A percentile compares a stretch with the other conserved stretches of the same genome.
phyloP scores from a whole-genome alignment of 164 flowering plant species.

The Liriodendron chinense region DNA sequence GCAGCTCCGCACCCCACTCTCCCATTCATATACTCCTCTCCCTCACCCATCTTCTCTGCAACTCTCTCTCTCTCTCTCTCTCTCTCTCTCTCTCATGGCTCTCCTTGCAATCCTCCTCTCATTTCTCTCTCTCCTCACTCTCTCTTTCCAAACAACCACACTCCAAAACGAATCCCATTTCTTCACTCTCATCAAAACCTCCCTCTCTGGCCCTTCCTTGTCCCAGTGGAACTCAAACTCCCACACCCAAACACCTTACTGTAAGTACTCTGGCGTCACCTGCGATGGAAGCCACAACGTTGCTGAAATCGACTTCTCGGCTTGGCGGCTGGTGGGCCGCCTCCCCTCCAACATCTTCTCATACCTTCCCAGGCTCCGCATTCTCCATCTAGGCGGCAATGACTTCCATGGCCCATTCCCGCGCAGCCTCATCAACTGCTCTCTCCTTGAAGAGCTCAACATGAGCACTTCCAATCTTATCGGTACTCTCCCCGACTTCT shows the following conservation, averaged over 20 bases:
- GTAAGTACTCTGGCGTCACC: conserved; percentile 60
- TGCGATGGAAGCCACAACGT: conserved; percentile 59
- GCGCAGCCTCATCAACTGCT: conserved; percentile 50
- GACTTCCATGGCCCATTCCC: conserved; percentile 53
- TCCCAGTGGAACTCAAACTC: conserved; percentile 39
- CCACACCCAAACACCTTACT: conserved; percentile 22
- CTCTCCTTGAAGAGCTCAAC: conserved; percentile 64
- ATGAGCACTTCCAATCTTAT: conserved; percentile 33
- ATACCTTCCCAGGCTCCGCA: conserved; percentile 54
- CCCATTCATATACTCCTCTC: neutral
- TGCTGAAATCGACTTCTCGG: conserved; percentile 43
- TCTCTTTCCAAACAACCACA: conserved; percentile 18
- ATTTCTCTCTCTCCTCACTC: conserved; percentile 19
- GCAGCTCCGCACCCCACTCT: neutral
- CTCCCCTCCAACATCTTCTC: conserved; percentile 63
- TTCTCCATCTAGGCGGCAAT: conserved; percentile 51
- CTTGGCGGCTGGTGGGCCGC: conserved; percentile 53
- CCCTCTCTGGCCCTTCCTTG: conserved; percentile 48
- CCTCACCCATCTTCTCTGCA: neutral
- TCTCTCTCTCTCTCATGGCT: conserved; percentile 24
- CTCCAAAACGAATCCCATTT: conserved; percentile 47
- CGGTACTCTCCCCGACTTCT: conserved; percentile 62
- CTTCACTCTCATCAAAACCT: conserved; percentile 60
- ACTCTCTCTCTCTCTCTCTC: neutral
- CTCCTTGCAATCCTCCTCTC: conserved; percentile 14